These are phyloP conservation scores for Yamadazyma pseudoaaseri DNA, from an alignment of 1,139 yeast species.

Conservation along the genomic window DNA sequence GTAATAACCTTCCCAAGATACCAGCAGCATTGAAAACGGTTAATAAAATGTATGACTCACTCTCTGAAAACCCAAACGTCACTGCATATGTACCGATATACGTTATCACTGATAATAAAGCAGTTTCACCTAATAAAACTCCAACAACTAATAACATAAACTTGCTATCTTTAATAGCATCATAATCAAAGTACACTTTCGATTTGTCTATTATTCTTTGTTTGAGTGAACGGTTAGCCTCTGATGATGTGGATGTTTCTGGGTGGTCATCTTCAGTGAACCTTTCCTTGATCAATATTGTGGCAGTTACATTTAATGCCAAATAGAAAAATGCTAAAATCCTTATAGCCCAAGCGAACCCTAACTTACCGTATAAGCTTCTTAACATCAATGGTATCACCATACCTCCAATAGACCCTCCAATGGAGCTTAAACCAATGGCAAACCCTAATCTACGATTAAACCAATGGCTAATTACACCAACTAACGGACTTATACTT, in stretches of 20 bases:
- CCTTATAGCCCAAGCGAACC: conserved; percentile 63
- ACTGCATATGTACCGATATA: conserved; percentile 45
- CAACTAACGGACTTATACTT: conserved; percentile 55
- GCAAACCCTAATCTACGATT: conserved; percentile 51
- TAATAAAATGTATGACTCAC: conserved; percentile 34
- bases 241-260: neutral
- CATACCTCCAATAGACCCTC: conserved; percentile 66
- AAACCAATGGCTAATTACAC: conserved; percentile 62
- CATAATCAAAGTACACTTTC: conserved; percentile 9
- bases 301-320: conserved; percentile 37
- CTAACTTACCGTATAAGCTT: conserved; percentile 49
- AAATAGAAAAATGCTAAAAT: conserved; percentile 50
- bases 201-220: neutral
- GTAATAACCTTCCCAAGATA: conserved; percentile 36
- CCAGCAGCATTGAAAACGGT: conserved; percentile 43
- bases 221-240: conserved; percentile 2
- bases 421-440: conserved; percentile 57
- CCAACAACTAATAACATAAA: conserved; percentile 30
- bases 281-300: conserved; percentile 49
- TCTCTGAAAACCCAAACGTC: conserved; percentile 37
- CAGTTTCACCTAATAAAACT: conserved; percentile 53
- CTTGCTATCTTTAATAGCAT: conserved; percentile 22
- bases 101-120: conserved; percentile 50
- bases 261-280: conserved; percentile 14
- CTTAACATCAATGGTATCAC: conserved; percentile 59